phyloP scores from a whole-genome alignment of 2,329 filamentous ascomycete genomes.

The Rutstroemia sp. region DNA sequence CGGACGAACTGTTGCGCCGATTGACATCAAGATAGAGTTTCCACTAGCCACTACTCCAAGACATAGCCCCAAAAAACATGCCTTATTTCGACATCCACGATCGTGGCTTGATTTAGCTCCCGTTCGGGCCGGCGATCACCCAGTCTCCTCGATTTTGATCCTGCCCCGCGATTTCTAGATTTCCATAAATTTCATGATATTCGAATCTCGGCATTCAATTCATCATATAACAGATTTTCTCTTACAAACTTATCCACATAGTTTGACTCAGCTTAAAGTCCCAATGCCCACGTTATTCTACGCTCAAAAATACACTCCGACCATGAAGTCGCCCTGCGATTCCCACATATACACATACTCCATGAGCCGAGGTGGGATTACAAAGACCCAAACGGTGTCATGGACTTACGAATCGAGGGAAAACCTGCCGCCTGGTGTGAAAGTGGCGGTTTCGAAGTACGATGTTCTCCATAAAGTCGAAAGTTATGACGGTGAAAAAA shows the following conservation, averaged over 20 bases:
- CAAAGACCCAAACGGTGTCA: not conserved
- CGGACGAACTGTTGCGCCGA: too few species aligned
- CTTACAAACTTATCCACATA: not conserved
- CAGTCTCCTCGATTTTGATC: too few species aligned
- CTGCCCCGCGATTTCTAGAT: too few species aligned
- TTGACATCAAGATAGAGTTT: too few species aligned
- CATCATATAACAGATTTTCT: too few species aligned
- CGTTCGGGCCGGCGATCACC: too few species aligned
- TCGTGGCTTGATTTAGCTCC: too few species aligned
- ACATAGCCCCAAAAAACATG: too few species aligned
- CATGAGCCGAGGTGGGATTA: not conserved
- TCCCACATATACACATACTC: not conserved
- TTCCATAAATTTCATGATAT: too few species aligned
- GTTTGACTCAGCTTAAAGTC: not conserved
- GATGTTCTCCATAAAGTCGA: not conserved
- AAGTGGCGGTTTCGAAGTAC: not conserved
- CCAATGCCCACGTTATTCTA: not conserved
- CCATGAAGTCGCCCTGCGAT: not conserved
- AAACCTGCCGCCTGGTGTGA: not conserved
- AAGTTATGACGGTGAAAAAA: not conserved
- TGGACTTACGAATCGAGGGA: not conserved
- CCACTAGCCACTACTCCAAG: too few species aligned
- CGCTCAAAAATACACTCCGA: not conserved
- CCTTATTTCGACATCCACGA: too few species aligned
- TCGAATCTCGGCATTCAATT: too few species aligned